Percentiles rank a stretch among this genome's conserved stretches.
These are phyloP conservation scores for Cochlearia excelsa DNA, from an alignment of 345 rosid species.

Conservation along the genomic window DNA sequence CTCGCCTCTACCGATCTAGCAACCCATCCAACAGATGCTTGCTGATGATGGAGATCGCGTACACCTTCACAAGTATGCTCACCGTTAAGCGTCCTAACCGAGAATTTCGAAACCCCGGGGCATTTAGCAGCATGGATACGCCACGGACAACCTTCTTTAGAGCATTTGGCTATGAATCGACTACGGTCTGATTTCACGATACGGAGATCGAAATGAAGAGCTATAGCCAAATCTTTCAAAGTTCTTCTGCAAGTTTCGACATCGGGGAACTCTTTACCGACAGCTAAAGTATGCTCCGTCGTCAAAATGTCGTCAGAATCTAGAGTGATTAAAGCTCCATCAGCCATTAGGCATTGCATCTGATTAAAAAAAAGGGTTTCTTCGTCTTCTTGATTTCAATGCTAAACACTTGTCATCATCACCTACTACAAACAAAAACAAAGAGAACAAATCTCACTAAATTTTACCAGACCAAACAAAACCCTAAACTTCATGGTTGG, in stretches of 20 bases:
- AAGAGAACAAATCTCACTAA: slow-evolving; percentile 1
- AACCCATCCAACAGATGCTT: slow-evolving; percentile 99
- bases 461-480: slow-evolving; percentile 5
- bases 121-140: slow-evolving; percentile 98
- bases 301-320: slow-evolving; percentile 41
- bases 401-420: slow-evolving; percentile 16
- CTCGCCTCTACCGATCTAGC: slow-evolving; percentile 97
- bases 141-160: slow-evolving; percentile 99
- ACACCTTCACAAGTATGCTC: slow-evolving; percentile 99
- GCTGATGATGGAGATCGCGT: slow-evolving; percentile 88
- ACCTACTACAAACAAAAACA: slow-evolving; percentile 11
- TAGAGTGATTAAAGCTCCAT: slow-evolving; percentile 49
- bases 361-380: slow-evolving; percentile 5
- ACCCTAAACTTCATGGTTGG: slow-evolving; percentile 18
- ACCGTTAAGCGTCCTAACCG: slow-evolving; percentile 81
- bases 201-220: slow-evolving; percentile 92
- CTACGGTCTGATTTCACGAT: slow-evolving; percentile 98
- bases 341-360: slow-evolving; percentile 61
- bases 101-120: slow-evolving; percentile 81
- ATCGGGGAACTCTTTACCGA: slow-evolving; percentile 94
- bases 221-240: slow-evolving; percentile 90
- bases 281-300: slow-evolving; percentile 47
- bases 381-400: slow-evolving; percentile 18
- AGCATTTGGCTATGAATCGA: slow-evolving; percentile 96
- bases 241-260: slow-evolving; percentile 97